Percentiles rank a stretch among this genome's conserved stretches.
These are phyloP conservation scores for Microdochium nivale DNA, from an alignment of 2,329 filamentous ascomycete genomes.

Conservation along the genomic window DNA sequence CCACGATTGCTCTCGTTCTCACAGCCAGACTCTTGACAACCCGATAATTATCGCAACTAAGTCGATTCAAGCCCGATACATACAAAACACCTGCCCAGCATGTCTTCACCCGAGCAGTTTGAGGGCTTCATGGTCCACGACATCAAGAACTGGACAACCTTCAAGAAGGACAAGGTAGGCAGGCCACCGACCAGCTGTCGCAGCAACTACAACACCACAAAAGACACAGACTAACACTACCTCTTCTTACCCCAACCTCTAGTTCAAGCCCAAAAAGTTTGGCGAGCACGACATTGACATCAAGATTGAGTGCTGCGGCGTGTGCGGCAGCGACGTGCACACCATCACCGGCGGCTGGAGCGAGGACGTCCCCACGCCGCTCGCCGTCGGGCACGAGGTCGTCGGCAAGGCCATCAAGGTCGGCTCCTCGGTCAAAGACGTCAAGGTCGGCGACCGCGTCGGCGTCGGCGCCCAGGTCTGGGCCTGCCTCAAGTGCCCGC, in stretches of 20 bases:
- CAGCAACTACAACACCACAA: no score
- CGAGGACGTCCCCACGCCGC: constrained; percentile 21
- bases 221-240: neutral
- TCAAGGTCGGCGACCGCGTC: constrained; percentile 55
- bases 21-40: neutral
- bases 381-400: constrained; percentile 52
- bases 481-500: constrained; percentile 42
- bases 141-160: constrained; percentile 17
- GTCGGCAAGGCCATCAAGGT: constrained; percentile 40
- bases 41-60: neutral
- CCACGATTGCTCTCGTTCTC: no score
- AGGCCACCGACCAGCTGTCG: no score
- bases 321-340: constrained; percentile 46
- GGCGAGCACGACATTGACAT: constrained; percentile 56
- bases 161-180: constrained; percentile 19
- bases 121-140: constrained; percentile 22
- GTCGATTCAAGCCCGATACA: neutral
- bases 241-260: neutral
- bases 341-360: constrained; percentile 23
- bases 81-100: constrained; percentile 5
- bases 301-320: constrained; percentile 57
- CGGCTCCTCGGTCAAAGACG: constrained; percentile 28
- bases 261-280: constrained; percentile 22
- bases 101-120: constrained; percentile 20
- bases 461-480: constrained; percentile 54